A percentile compares a stretch with the other conserved stretches of the same genome.
These are phyloP conservation scores for Phytophthora pini DNA, from an alignment of 352 stramenopile genomes.

Conservation along the genomic window DNA sequence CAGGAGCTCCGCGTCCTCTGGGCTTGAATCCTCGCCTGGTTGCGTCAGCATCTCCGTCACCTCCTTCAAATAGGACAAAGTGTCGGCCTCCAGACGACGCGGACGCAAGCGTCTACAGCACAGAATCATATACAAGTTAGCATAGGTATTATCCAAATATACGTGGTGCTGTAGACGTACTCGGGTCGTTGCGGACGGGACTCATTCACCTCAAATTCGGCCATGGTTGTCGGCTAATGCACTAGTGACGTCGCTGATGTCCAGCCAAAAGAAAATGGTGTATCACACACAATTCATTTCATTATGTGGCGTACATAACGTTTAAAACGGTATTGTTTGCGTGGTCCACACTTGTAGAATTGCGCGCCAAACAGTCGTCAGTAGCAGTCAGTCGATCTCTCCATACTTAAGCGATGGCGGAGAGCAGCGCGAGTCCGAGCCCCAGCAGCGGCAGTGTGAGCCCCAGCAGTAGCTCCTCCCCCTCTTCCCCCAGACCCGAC, in stretches of 20 bases:
- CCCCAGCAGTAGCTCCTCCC: constrained; percentile 14
- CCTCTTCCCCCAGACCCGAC: constrained; percentile 11
- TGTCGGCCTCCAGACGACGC: constrained; percentile 81
- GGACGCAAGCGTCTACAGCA: constrained; percentile 65
- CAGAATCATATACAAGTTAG: background rate
- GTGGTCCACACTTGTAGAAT: constrained; percentile 15
- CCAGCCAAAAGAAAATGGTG: background rate
- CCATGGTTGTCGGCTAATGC: constrained; percentile 23
- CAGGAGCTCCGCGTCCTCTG: constrained; percentile 66
- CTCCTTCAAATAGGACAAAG: constrained; percentile 84
- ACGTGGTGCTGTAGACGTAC: constrained; percentile 14
- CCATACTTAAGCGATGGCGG: constrained; percentile 7
- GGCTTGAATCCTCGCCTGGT: constrained; percentile 53
- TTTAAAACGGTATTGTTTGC: background rate
- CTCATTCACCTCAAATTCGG: constrained; percentile 22
- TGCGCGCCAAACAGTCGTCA: constrained; percentile 24
- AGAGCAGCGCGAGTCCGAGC: constrained; percentile 41
- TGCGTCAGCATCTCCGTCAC: constrained; percentile 79
- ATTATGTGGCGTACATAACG: too few relatives aligned
- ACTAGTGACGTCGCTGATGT: constrained; percentile 1
- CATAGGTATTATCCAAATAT: too few relatives aligned
- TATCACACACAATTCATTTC: too few relatives aligned
- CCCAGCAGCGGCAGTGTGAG: constrained; percentile 41
- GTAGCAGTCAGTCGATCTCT: constrained; percentile 13
- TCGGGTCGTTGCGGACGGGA: constrained; percentile 32